These are phyloP conservation scores for Catharanthus roseus DNA, from an alignment of 257 asterid species.

Conservation along the genomic window DNA sequence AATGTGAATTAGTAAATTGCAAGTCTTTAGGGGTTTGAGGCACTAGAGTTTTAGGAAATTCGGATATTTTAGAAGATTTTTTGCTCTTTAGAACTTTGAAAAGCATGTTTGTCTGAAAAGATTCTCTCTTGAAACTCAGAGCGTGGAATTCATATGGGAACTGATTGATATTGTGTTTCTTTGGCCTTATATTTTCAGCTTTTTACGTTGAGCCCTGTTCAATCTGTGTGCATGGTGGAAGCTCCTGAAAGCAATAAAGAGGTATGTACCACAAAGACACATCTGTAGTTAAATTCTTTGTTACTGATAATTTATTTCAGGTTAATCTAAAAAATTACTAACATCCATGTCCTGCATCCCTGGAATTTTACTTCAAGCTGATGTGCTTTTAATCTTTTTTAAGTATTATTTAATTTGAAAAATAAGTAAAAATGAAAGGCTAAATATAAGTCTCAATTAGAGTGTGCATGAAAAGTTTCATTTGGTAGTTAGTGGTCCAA, in stretches of 20 bases:
- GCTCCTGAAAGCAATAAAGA: slow-evolving; percentile 58
- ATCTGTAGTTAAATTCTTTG: too few relatives aligned
- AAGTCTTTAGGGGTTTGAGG: neutral
- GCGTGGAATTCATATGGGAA: neutral
- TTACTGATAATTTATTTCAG: neutral
- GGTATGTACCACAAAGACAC: slow-evolving; percentile 48
- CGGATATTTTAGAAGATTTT: neutral
- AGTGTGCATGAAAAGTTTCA: neutral
- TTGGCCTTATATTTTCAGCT: slow-evolving; percentile 46
- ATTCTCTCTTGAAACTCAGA: neutral
- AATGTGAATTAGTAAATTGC: neutral
- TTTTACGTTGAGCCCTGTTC: slow-evolving; percentile 65
- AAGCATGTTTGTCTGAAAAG: neutral
- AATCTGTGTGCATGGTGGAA: slow-evolving; percentile 65
- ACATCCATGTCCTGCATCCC: neutral
- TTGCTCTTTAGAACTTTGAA: neutral
- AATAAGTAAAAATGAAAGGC: neutral
- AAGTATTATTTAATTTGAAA: neutral
- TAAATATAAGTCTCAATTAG: neutral
- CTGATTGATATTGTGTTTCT: slow-evolving; percentile 3
- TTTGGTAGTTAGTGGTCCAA: neutral
- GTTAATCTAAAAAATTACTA: neutral
- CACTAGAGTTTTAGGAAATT: neutral
- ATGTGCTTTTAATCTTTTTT: neutral
- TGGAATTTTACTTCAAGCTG: neutral